Evolutionary conservation across 345 rosid species (phyloP).

Genomic region (Euphorbia lathyris): DNA sequence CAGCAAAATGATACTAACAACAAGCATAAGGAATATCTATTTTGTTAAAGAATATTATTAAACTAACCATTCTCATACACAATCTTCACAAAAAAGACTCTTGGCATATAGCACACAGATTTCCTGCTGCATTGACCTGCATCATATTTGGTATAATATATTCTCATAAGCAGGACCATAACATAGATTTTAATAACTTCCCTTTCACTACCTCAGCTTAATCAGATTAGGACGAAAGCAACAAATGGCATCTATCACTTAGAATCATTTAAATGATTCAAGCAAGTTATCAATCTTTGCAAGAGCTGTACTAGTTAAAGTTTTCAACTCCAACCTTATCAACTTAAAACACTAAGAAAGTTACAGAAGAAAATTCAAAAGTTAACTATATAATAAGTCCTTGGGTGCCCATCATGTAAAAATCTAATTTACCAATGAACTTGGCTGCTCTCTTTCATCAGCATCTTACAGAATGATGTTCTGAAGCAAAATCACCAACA

Average conservation of each 20-base stretch:
- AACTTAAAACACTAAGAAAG: no score
- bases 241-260: no score
- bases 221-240: no score
- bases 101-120: slow-evolving; percentile 95
- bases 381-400: neutral
- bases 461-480: neutral
- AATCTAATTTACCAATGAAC: neutral
- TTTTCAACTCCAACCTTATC: neutral
- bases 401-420: neutral
- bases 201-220: neutral
- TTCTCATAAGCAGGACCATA: neutral
- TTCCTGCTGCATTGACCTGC: slow-evolving; percentile 95
- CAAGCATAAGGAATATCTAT: no score
- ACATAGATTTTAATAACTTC: neutral
- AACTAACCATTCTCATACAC: slow-evolving; percentile 94
- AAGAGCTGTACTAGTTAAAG: no score
- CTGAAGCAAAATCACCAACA: neutral
- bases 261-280: neutral
- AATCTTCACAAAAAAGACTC: slow-evolving; percentile 97
- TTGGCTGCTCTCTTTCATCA: neutral
- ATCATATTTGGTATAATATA: slow-evolving; percentile 9
- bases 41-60: neutral
- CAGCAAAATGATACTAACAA: slow-evolving; percentile 1
- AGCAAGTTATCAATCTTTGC: no score
- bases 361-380: neutral